A percentile compares a stretch with the other conserved stretches of the same genome.
Conservation (phyloP, 495 filamentous ascomycete genomes). For the Cercophora scortea region DNA sequence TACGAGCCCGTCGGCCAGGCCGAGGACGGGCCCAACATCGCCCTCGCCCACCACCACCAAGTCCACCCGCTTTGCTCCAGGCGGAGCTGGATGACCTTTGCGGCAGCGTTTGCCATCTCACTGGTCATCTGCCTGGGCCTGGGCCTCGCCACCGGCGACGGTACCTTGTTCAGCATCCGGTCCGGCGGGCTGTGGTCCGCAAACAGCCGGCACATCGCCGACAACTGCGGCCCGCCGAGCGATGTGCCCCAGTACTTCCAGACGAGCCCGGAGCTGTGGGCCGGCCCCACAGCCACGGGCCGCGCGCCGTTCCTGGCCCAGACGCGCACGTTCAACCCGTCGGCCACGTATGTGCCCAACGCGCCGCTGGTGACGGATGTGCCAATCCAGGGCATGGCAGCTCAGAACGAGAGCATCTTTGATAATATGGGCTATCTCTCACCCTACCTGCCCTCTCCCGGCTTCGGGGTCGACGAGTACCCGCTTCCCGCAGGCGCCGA, state of each 20-base stretch:
- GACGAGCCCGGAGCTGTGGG: slow-evolving; percentile 34
- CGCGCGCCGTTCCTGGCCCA: slow-evolving; percentile 48
- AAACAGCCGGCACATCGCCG: not conserved
- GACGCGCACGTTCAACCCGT: slow-evolving; percentile 44
- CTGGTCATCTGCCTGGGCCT: slow-evolving; percentile 10
- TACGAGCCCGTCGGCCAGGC: slow-evolving; percentile 9
- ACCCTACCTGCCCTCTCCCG: slow-evolving; percentile 36
- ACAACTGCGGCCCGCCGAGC: slow-evolving; percentile 2
- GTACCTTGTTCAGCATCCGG: slow-evolving; percentile 4
- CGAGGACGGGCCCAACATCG: not conserved
- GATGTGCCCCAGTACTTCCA: slow-evolving; percentile 49
- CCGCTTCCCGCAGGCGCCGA: slow-evolving; percentile 46
- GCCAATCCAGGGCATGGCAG: slow-evolving; percentile 37
- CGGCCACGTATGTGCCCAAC: slow-evolving; percentile 44
- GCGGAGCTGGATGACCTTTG: slow-evolving; percentile 1
- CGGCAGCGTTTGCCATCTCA: slow-evolving; percentile 3
- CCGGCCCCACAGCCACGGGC: slow-evolving; percentile 52
- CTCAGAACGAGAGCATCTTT: slow-evolving; percentile 31
- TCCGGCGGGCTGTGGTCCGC: not conserved
- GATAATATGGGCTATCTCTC: slow-evolving; percentile 39
- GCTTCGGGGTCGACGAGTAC: slow-evolving; percentile 50
- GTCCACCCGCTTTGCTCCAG: not conserved
- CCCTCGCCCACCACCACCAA: not conserved
- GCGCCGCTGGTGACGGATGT: slow-evolving; percentile 49
- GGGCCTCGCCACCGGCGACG: slow-evolving; percentile 7